Percentiles rank a stretch among this genome's conserved stretches.
Evolutionary conservation across 2,329 filamentous ascomycete species (phyloP).

Genomic region (Nigrospora oryzae): DNA sequence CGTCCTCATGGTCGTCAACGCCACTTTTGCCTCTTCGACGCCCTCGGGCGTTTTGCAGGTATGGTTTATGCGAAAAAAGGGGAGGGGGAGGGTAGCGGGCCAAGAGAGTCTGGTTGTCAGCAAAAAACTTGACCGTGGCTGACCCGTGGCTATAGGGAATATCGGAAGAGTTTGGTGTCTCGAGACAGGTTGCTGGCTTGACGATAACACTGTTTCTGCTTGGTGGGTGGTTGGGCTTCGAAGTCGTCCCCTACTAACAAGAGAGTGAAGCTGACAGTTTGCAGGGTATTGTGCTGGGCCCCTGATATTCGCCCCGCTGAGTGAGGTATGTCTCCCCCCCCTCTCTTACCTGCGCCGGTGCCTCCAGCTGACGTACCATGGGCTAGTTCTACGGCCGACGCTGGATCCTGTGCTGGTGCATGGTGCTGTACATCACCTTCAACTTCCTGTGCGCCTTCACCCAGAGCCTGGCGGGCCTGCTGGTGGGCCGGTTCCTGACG

Average conservation of each 20-base stretch:
- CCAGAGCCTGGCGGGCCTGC: conserved; percentile 40
- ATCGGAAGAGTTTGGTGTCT: conserved; percentile 35
- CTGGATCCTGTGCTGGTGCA: conserved; percentile 43
- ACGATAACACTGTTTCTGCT: conserved; percentile 47
- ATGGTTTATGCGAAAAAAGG: conserved; percentile 7
- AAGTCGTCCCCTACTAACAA: no score
- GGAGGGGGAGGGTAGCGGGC: no score
- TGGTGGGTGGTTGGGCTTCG: conserved; percentile 14
- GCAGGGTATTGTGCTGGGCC: conserved; percentile 45
- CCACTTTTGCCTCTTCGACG: conserved; percentile 41
- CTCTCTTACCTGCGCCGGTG: background rate
- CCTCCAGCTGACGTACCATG: background rate
- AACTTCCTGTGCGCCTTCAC: conserved; percentile 46
- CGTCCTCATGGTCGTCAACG: conserved; percentile 43
- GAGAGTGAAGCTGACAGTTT: no score
- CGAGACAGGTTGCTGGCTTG: conserved; percentile 34
- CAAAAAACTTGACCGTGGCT: background rate
- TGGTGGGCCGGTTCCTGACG: conserved; percentile 46
- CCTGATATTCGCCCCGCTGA: conserved; percentile 47
- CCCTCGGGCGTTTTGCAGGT: conserved; percentile 23
- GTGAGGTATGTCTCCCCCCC: conserved; percentile 23
- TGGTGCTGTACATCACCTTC: conserved; percentile 39
- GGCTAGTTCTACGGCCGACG: conserved; percentile 41
- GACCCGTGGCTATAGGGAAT: conserved; percentile 22
- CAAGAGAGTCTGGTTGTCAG: no score